phyloP scores from a whole-genome alignment of 805 yeast genomes.

The Yarrowia osloensis region DNA sequence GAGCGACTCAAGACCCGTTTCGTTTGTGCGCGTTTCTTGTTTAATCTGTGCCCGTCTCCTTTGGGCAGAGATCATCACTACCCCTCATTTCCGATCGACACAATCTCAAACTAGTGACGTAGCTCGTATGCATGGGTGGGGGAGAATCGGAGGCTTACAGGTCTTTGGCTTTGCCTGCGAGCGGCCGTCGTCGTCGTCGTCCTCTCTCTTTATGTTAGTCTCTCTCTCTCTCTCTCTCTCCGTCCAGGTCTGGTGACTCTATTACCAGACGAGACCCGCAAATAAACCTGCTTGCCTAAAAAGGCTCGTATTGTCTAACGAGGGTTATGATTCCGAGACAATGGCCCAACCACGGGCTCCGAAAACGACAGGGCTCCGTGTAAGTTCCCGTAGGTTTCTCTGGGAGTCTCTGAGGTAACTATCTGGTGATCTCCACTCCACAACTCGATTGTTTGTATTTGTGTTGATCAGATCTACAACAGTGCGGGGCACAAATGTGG shows the following conservation, averaged over 20 bases:
- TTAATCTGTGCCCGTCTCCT: not conserved
- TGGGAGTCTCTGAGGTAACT: not conserved
- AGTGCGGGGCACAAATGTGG: not conserved
- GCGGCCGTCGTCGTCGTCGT: too few species aligned
- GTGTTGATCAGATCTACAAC: not conserved
- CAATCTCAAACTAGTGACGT: constrained; percentile 9
- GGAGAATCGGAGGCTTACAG: not conserved
- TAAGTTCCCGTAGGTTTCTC: not conserved
- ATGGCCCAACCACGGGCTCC: not conserved
- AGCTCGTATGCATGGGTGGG: constrained; percentile 19
- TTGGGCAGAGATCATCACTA: not conserved
- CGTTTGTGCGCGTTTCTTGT: not conserved
- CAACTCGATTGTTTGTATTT: not conserved
- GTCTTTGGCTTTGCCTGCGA: not conserved
- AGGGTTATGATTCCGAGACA: not conserved
- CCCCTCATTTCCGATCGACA: constrained; percentile 21
- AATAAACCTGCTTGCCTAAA: not conserved
- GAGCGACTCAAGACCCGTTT: not conserved
- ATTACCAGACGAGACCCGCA: not conserved
- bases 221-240: not conserved
- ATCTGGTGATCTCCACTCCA: not conserved
- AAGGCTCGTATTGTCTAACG: not conserved
- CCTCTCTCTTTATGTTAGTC: not conserved
- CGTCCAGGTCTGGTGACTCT: not conserved
- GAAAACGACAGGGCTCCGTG: not conserved